A percentile compares a stretch with the other conserved stretches of the same genome.
These are phyloP conservation scores for Colletotrichum euphorbiae DNA, from an alignment of 2,329 filamentous ascomycete species.

Conservation along the genomic window DNA sequence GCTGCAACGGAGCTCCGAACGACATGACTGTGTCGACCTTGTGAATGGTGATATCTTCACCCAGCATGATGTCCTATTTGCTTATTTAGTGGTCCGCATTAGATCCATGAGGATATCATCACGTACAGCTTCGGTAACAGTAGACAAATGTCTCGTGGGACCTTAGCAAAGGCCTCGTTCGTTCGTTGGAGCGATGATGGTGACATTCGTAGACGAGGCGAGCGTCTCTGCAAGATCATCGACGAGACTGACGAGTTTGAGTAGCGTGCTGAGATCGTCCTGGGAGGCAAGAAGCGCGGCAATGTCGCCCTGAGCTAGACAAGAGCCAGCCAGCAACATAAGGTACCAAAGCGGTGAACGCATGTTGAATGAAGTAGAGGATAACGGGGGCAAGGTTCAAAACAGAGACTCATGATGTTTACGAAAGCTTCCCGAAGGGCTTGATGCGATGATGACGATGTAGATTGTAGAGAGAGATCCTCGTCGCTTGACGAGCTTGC, in stretches of 20 bases:
- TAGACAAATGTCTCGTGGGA: constrained; percentile 48
- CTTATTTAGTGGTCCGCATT: fast-evolving
- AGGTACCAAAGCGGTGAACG: constrained; percentile 5
- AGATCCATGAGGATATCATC: not conserved
- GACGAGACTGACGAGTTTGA: constrained; percentile 43
- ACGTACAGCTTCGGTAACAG: constrained; percentile 48
- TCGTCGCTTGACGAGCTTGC: too few species aligned
- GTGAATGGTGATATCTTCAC: constrained; percentile 47
- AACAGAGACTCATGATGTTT: not conserved
- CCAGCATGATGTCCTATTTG: constrained; percentile 46
- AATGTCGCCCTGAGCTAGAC: constrained; percentile 41
- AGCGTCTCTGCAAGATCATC: constrained; percentile 48
- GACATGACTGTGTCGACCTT: constrained; percentile 46
- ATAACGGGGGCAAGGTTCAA: not conserved
- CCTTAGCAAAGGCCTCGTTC: constrained; percentile 49
- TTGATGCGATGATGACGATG: not conserved
- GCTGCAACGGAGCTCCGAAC: constrained; percentile 47
- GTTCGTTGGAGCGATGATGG: constrained; percentile 52
- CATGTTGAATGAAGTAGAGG: not conserved
- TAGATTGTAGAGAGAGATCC: too few species aligned
- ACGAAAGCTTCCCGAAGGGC: too few species aligned
- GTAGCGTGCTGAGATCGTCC: constrained; percentile 43
- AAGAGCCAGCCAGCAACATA: constrained; percentile 6
- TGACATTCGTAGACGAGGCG: constrained; percentile 47
- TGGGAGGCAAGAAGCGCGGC: constrained; percentile 42